Evolutionary conservation across 345 rosid species (phyloP).

Genomic region (Dovyalis caffra): DNA sequence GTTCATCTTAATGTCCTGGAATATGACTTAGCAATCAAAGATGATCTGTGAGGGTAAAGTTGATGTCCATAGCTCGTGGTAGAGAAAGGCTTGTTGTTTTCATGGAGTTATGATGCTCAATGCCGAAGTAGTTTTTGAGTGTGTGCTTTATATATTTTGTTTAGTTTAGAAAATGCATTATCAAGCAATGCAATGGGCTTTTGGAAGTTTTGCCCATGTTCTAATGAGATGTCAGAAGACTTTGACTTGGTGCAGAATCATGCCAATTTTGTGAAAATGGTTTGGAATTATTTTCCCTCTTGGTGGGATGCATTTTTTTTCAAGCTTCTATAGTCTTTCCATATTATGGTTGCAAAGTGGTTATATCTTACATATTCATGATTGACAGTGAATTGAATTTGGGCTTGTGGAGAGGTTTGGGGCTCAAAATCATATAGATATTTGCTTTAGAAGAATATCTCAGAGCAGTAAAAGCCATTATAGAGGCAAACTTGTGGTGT

Average conservation of each 20-base stretch:
- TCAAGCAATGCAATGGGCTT: too few species aligned
- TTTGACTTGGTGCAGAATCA: not conserved
- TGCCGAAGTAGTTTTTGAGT: not conserved
- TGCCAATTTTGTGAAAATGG: not conserved
- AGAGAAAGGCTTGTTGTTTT: not conserved
- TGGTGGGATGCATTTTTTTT: too few species aligned
- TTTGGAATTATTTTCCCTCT: not conserved
- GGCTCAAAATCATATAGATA: too few species aligned
- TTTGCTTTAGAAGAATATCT: too few species aligned
- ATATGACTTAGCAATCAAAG: too few species aligned
- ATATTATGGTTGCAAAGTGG: not conserved
- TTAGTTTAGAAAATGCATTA: too few species aligned
- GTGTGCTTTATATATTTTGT: not conserved
- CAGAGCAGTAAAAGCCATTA: too few species aligned
- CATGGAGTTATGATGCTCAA: not conserved
- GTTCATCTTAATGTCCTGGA: too few species aligned
- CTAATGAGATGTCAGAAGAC: not conserved
- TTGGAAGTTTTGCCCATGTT: too few species aligned
- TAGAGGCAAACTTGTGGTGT: too few species aligned
- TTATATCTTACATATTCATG: not conserved
- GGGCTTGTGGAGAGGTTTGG: not conserved
- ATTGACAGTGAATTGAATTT: not conserved
- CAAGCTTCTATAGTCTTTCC: not conserved
- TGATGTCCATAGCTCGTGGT: too few species aligned
- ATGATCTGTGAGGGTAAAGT: too few species aligned